Conservation (phyloP, 192 early-diverging fungal species). For the Coemansia sp. region DNA sequence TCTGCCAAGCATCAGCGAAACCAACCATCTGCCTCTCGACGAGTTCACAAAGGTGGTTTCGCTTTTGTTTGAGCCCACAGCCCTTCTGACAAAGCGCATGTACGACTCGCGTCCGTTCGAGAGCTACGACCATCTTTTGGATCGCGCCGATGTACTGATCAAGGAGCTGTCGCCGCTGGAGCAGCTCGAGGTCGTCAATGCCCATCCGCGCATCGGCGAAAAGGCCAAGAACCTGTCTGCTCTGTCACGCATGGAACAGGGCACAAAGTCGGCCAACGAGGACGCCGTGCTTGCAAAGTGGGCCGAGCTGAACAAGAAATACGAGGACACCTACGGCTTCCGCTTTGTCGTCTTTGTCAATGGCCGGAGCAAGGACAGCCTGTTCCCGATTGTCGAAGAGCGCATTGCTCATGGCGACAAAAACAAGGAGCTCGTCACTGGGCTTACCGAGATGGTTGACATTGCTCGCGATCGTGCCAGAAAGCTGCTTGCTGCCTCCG, state of each 20-base stretch:
- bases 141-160: conserved; percentile 56
- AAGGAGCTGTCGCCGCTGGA: conserved; percentile 61
- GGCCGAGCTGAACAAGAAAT: conserved; percentile 63
- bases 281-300: conserved; percentile 60
- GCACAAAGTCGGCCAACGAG: conserved; percentile 54
- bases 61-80: conserved; percentile 81
- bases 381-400: conserved; percentile 75
- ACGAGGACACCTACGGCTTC: conserved; percentile 77
- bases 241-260: conserved; percentile 71
- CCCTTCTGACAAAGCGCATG: conserved; percentile 72
- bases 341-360: conserved; percentile 83
- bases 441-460: conserved; percentile 73
- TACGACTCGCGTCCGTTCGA: conserved; percentile 69
- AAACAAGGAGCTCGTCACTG: conserved; percentile 67
- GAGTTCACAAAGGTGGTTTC: conserved; percentile 64
- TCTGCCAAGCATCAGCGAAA: conserved; percentile 65
- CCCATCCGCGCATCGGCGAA: conserved; percentile 87
- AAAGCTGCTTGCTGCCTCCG: conserved; percentile 56
- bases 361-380: conserved; percentile 68
- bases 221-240: conserved; percentile 67
- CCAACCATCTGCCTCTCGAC: conserved; percentile 58
- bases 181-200: conserved; percentile 80
- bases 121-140: conserved; percentile 69
- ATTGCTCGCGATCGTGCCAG: conserved; percentile 80
- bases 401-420: conserved; percentile 62